A percentile compares a stretch with the other conserved stretches of the same genome.
Conservation (phyloP, 345 rosid species). For the Litchi chinensis region DNA sequence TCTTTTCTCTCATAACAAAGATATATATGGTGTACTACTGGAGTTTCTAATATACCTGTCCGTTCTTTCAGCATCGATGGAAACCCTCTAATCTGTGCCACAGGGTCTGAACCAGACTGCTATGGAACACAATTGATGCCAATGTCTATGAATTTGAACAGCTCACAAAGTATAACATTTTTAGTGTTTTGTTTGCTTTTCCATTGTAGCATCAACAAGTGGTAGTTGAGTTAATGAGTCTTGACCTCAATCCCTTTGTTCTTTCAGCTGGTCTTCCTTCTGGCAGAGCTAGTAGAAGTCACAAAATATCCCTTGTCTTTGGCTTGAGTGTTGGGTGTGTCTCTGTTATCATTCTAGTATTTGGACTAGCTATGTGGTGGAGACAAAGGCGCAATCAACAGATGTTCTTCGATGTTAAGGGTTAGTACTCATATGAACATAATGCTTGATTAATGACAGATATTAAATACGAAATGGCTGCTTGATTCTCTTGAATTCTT, state of each 20-base stretch:
- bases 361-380: slow-evolving; percentile 84
- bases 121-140: slow-evolving; percentile 79
- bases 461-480: slow-evolving; percentile 6
- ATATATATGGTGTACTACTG: not conserved
- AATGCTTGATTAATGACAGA: slow-evolving; percentile 10
- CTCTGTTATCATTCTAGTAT: slow-evolving; percentile 61
- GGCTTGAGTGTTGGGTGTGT: slow-evolving; percentile 67
- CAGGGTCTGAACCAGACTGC: slow-evolving; percentile 92
- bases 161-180: slow-evolving; percentile 56
- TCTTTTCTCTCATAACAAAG: slow-evolving; percentile 17
- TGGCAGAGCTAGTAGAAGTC: slow-evolving; percentile 46
- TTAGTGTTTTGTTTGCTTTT: not conserved
- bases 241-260: slow-evolving; percentile 21
- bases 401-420: slow-evolving; percentile 79
- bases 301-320: slow-evolving; percentile 72
- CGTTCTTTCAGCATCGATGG: slow-evolving; percentile 72
- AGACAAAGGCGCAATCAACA: slow-evolving; percentile 69
- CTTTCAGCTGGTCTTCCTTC: slow-evolving; percentile 44
- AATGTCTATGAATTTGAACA: slow-evolving; percentile 94
- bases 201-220: not conserved
- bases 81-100: slow-evolving; percentile 84
- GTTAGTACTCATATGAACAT: slow-evolving; percentile 36
- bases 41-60: slow-evolving; percentile 11
- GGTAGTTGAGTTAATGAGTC: slow-evolving; percentile 15
- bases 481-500: not conserved